Percentiles rank a stretch among this genome's conserved stretches.
These are phyloP conservation scores for Aureobasidium musti DNA, from an alignment of 2,329 filamentous ascomycete genomes.

Conservation along the genomic window DNA sequence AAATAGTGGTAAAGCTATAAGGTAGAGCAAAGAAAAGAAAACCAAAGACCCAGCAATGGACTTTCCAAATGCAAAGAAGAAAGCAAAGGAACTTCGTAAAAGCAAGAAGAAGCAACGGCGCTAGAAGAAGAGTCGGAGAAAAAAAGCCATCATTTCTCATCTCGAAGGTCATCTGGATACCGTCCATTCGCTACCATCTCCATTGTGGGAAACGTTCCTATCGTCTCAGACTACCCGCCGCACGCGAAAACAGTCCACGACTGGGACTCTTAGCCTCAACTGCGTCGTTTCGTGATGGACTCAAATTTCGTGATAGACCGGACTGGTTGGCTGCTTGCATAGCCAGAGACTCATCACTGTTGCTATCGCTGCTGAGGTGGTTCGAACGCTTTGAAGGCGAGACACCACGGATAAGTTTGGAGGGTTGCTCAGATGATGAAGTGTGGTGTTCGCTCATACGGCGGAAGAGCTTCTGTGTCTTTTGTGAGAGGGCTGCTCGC, in stretches of 20 bases:
- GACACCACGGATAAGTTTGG: neutral
- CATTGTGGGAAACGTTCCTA: slow-evolving; percentile 5
- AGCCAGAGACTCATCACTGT: neutral
- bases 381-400: slow-evolving; percentile 5
- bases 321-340: slow-evolving; percentile 22
- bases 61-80: neutral
- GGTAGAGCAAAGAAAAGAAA: neutral
- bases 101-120: neutral
- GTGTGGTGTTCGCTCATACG: slow-evolving; percentile 37
- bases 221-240: slow-evolving; percentile 20
- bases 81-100: neutral
- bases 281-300: neutral
- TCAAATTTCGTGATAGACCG: neutral
- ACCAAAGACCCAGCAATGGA: neutral
- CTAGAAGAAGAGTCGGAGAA: too few relatives aligned
- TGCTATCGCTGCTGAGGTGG: neutral
- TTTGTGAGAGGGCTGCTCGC: slow-evolving; percentile 32
- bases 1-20: neutral
- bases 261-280: slow-evolving; percentile 7
- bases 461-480: slow-evolving; percentile 39
- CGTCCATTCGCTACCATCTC: neutral
- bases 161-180: neutral
- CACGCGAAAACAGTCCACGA: slow-evolving; percentile 3
- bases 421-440: neutral
- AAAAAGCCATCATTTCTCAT: neutral